A percentile compares a stretch with the other conserved stretches of the same genome.
These are phyloP conservation scores for Rhodotorula mucilaginosa DNA, from an alignment of 1,284 basidiomycete species.

Conservation along the genomic window DNA sequence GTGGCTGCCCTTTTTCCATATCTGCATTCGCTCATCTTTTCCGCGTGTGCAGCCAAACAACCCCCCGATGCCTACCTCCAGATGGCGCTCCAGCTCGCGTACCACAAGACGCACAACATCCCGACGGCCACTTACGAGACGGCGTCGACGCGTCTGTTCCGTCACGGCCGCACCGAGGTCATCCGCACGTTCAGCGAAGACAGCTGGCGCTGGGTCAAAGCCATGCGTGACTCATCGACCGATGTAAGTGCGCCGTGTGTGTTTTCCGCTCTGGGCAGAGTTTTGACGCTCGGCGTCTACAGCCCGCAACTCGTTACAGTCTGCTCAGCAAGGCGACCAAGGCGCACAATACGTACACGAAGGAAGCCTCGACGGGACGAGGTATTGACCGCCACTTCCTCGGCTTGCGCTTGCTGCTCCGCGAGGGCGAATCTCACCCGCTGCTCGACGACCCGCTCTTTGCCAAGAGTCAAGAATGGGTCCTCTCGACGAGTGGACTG, in stretches of 20 bases:
- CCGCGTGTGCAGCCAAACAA: constrained; percentile 58
- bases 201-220: constrained; percentile 73
- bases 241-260: constrained; percentile 50
- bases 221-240: constrained; percentile 62
- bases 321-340: constrained; percentile 68
- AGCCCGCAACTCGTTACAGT: constrained; percentile 56
- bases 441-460: constrained; percentile 81
- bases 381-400: constrained; percentile 91
- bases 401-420: constrained; percentile 71
- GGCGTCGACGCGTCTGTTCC: constrained; percentile 83
- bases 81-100: constrained; percentile 90
- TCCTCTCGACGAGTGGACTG: constrained; percentile 85
- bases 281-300: constrained; percentile 2
- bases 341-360: constrained; percentile 72
- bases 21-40: too few relatives aligned
- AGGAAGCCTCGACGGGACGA: constrained; percentile 74
- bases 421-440: constrained; percentile 51
- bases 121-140: constrained; percentile 95
- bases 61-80: constrained; percentile 90
- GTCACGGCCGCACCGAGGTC: constrained; percentile 88
- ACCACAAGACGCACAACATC: constrained; percentile 71
- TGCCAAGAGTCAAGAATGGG: constrained; percentile 76
- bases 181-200: constrained; percentile 77
- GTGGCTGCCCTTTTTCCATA: neutral
- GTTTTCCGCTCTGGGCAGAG: constrained; percentile 30